phyloP scores from a whole-genome alignment of 1,284 basidiomycete species.

The Ustilago nuda region DNA sequence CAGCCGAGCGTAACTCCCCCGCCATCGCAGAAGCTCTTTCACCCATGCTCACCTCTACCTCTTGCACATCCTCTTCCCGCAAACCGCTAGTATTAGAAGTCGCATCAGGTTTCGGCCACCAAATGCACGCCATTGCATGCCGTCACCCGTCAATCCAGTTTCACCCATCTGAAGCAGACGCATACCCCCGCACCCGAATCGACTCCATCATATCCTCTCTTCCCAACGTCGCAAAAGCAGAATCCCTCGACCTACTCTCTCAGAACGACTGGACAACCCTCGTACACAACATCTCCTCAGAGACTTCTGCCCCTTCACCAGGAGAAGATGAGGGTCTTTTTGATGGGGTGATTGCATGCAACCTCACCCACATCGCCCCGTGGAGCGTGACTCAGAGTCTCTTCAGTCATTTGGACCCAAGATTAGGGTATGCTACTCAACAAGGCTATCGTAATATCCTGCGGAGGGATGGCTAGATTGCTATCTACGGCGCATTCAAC shows the following conservation, averaged over 20 bases:
- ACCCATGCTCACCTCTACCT: conserved; percentile 8
- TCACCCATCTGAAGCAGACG: conserved; percentile 46
- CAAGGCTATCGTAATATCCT: conserved; percentile 31
- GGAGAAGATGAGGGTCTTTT: conserved; percentile 29
- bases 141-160: conserved; percentile 19
- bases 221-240: conserved; percentile 34
- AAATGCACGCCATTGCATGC: conserved; percentile 28
- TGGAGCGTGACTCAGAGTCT: conserved; percentile 45
- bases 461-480: conserved; percentile 35
- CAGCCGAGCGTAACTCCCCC: conserved; percentile 48
- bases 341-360: conserved; percentile 47
- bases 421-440: conserved; percentile 36
- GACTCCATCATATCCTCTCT: conserved; percentile 11
- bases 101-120: conserved; percentile 47
- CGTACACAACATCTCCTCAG: conserved; percentile 28
- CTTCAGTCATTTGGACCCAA: conserved; percentile 49
- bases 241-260: conserved; percentile 35
- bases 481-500: conserved; percentile 58
- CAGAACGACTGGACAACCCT: conserved; percentile 45
- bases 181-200: conserved; percentile 35
- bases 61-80: conserved; percentile 7
- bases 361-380: conserved; percentile 45
- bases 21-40: conserved; percentile 43
- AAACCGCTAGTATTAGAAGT: conserved; percentile 40
- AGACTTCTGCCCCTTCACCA: background rate